Conservation (phyloP, 257 asterid species). For the Nemophila menziesii region DNA sequence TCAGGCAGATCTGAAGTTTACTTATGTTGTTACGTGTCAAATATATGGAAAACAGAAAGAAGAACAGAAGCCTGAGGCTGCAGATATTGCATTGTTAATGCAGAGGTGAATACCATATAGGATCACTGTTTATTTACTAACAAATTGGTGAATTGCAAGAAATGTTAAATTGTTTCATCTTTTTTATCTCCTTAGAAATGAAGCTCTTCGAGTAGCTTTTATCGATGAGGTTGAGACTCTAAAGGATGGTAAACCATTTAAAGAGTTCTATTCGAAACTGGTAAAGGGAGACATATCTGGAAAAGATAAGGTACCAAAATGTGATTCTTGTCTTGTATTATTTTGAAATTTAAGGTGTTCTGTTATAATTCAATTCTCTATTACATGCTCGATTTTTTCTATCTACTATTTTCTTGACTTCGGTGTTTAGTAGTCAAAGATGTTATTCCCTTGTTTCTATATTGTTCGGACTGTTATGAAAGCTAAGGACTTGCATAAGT, state of each 20-base stretch:
- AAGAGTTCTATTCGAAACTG: conserved; percentile 81
- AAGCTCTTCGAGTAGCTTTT: conserved; percentile 98
- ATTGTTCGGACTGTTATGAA: neutral
- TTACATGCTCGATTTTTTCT: neutral
- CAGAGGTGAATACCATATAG: conserved; percentile 46
- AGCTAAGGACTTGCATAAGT: neutral
- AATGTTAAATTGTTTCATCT: conserved; percentile 5
- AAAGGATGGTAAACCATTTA: conserved; percentile 70
- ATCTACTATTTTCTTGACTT: neutral
- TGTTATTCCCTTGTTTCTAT: too few species aligned
- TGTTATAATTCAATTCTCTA: neutral
- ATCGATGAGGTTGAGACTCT: conserved; percentile 88
- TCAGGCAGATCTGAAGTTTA: conserved; percentile 87
- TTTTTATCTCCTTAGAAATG: conserved; percentile 43
- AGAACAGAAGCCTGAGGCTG: conserved; percentile 95
- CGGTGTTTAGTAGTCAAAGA: neutral
- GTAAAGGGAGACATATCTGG: conserved; percentile 94
- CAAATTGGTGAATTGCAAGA: neutral
- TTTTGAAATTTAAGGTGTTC: neutral
- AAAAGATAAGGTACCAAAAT: conserved; percentile 66
- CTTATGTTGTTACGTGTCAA: conserved; percentile 96
- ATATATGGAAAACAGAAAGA: conserved; percentile 97
- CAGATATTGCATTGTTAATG: conserved; percentile 92
- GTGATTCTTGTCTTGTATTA: neutral
- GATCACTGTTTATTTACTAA: conserved; percentile 2